A percentile compares a stretch with the other conserved stretches of the same genome.
Conservation (phyloP, 2,329 filamentous ascomycete genomes). For the Xylaria digitata region DNA sequence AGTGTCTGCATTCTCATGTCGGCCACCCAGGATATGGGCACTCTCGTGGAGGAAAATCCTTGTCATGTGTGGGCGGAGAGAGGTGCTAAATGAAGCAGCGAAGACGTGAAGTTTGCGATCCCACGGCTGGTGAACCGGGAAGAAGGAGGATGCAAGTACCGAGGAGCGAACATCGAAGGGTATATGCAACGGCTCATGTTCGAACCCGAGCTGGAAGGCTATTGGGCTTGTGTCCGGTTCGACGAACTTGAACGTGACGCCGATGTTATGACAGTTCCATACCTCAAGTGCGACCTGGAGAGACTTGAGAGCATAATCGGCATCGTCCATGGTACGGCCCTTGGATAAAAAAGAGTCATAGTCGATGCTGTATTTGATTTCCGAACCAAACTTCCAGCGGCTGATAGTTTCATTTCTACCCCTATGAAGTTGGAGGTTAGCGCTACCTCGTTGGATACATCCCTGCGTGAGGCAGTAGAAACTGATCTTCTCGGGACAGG, state of each 20-base stretch:
- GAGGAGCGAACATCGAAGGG: not conserved
- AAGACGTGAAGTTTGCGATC: not conserved
- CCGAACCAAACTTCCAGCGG: not conserved
- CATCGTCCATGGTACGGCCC: not conserved
- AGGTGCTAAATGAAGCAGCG: not conserved
- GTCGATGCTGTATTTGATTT: conserved; percentile 2
- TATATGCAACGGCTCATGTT: not conserved
- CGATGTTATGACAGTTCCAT: not conserved
- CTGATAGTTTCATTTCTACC: not conserved
- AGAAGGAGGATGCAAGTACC: not conserved
- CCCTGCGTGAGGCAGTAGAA: not conserved
- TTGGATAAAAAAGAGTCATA: not conserved
- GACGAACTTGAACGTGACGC: not conserved
- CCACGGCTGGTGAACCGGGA: not conserved
- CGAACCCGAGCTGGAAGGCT: not conserved
- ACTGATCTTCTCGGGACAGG: not conserved
- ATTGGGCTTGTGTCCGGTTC: not conserved
- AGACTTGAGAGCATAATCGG: not conserved
- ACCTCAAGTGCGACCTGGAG: not conserved
- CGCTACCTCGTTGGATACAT: not conserved
- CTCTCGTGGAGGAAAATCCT: not conserved
- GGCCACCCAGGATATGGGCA: conserved; percentile 8
- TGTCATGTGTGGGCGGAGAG: not conserved
- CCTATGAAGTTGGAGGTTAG: not conserved
- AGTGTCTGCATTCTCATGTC: not conserved